These are phyloP conservation scores for Alternaria sp. DNA, from an alignment of 2,329 filamentous ascomycete genomes.

Conservation along the genomic window DNA sequence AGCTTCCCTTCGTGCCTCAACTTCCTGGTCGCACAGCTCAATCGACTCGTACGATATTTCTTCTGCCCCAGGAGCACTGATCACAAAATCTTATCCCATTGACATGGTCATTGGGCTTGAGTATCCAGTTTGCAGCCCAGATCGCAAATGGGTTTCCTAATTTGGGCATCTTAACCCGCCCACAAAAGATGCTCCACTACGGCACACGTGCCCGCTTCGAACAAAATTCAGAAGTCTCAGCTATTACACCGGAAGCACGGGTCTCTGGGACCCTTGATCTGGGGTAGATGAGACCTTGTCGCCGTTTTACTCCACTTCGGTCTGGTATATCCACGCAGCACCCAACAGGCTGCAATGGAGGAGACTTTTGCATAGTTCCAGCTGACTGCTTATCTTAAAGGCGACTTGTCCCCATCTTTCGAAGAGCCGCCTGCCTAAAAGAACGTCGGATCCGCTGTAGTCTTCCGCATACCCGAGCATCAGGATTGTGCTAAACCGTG, in stretches of 20 bases:
- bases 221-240: slow-evolving; percentile 2
- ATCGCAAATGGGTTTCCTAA: slow-evolving; percentile 14
- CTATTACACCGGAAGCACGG: not conserved
- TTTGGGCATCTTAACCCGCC: slow-evolving; percentile 14
- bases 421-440: slow-evolving; percentile 3
- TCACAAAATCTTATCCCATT: not conserved
- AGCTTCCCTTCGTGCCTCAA: not conserved
- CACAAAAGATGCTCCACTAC: slow-evolving; percentile 15
- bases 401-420: slow-evolving; percentile 1
- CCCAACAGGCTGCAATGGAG: not conserved
- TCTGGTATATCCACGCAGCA: slow-evolving; percentile 13
- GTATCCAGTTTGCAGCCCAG: slow-evolving; percentile 4
- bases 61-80: not conserved
- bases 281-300: slow-evolving; percentile 10
- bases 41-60: not conserved
- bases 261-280: not conserved
- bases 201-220: slow-evolving; percentile 6
- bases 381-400: slow-evolving; percentile 4
- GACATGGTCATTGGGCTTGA: not conserved
- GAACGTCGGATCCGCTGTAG: slow-evolving; percentile 4
- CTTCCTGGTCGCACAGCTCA: not conserved
- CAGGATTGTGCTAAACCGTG: slow-evolving; percentile 4
- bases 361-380: not conserved
- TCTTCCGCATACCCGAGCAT: slow-evolving; percentile 12
- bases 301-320: slow-evolving; percentile 19